Percentiles rank a stretch among this genome's conserved stretches.
phyloP scores from a whole-genome alignment of 805 yeast genomes.

The Metschnikowia peoriensis region DNA sequence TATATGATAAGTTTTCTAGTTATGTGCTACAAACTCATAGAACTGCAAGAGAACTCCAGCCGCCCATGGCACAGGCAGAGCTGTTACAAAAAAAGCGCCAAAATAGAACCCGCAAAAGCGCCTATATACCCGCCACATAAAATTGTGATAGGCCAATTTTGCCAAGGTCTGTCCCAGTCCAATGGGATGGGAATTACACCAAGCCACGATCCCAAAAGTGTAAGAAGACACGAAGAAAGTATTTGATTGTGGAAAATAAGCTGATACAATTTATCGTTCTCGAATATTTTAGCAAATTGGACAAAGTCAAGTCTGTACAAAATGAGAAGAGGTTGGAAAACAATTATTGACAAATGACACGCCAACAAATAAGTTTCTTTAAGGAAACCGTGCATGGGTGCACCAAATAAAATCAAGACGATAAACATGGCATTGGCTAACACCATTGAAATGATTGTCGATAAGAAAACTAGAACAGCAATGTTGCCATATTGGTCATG shows the following conservation, averaged over 20 bases:
- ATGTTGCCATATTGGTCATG: constrained; percentile 7
- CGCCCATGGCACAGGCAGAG: no score
- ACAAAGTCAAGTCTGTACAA: constrained; percentile 51
- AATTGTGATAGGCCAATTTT: constrained; percentile 89
- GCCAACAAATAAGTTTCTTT: constrained; percentile 60
- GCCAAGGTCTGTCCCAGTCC: constrained; percentile 99
- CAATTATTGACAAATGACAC: constrained; percentile 56
- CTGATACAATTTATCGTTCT: constrained; percentile 28
- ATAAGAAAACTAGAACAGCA: constrained; percentile 10
- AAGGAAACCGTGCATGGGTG: constrained; percentile 60
- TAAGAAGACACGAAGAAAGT: constrained; percentile 26
- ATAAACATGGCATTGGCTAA: constrained; percentile 40
- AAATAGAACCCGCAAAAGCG: constrained; percentile 51
- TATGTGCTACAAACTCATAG: neutral
- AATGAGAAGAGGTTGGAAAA: constrained; percentile 63
- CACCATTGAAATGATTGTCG: constrained; percentile 27
- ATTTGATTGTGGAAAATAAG: constrained; percentile 26
- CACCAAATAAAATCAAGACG: constrained; percentile 66
- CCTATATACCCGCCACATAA: constrained; percentile 77
- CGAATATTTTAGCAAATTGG: constrained; percentile 25
- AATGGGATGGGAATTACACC: constrained; percentile 93
- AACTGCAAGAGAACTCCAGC: no score
- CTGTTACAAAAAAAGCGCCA: constrained; percentile 4
- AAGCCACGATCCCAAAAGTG: constrained; percentile 74
- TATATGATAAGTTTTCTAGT: neutral